Base-by-base conservation (phyloP, 805 yeast genomes). In the Kregervanrija pseudodelftensis region DNA sequence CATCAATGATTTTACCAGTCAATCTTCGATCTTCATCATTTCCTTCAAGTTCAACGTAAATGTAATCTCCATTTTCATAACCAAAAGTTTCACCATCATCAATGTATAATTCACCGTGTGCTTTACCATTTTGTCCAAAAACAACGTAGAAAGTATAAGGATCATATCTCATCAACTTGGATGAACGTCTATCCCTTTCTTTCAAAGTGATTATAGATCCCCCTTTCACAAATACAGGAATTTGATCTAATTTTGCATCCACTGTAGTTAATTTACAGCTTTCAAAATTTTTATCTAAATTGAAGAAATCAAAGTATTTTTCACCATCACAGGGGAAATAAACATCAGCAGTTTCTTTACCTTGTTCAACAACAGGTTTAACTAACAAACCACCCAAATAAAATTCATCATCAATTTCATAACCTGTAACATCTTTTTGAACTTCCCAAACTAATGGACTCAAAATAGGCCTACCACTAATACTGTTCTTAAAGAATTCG, bases 51-150 rank as follows among this genome's bases (percentile, higher is more conserved):
- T 66, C 54, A 2, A 77, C 56, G 37, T 66, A 60, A 3, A 78
- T 43, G 54, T 49, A 81, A 28, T 77, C 80, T 7, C 82, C 84
- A 2, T 65, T 52, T 31, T 60, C 46, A 58, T 79, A 79, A 37
- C 69, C 74, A 52, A 74, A 85, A 0, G 90, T 71, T 53, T 81
- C 85, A 12, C 95, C 96, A 62, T 90, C 98, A 60, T 90, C 98
- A 33, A 84, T 63, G 60, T 89, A 90, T 31, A 90, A 59, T 13
- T 65, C 61, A 5, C 68, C 69, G 2, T 85, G 85, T 0, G 62
- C 61, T 7, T 54, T 50, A 1, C 80, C 81, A 2, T 64, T 53
- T 2, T 39, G 30, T 45, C 69, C 70, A 10, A 81, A 69, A 0
- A 85, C 86, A 37, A 90, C 65, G 2, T 82, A 70, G 33, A 90